Evolutionary conservation across 2,329 filamentous ascomycete genomes (phyloP), one percentile per base, ranked within the genome.

Genomic region (Epichloe baconii): DNA sequence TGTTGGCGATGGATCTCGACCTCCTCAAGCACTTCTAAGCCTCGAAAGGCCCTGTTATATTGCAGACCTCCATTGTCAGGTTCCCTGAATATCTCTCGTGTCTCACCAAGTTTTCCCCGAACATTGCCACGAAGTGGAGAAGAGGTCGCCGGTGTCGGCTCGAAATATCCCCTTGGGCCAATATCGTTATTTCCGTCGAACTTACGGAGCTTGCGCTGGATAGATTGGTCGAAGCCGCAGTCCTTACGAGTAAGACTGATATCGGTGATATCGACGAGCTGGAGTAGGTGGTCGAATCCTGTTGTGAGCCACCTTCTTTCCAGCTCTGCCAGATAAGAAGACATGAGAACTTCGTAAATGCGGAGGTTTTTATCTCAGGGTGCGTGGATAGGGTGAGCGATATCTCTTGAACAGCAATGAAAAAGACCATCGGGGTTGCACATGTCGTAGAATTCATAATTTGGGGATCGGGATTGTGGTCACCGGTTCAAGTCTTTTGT

Each of bases 251-350:
- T 55, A 15, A 57, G 42, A 5, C 48, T 48, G 2, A 61, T 23
- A 6, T 55, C 50, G 10, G 57, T 51, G 1, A 41, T 23, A 40
- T 61, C 50, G n/a, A 66, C 52, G 11, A 69, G 58, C 3, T 56
- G 52, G 5, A 44, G 48, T 6, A 69, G 58, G 12, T 51, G 49
- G 17, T 59, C 57, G 17, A 55, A 52, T 7, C 63, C 64, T 21
- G 44, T 48, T 5, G 50, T 55, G 35, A 66, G 58, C 67, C 67
- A 69, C 62, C 65, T 68, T 34, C 57, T 50, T 52, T 67, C 61
- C 15, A 68, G 57, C 44, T 67, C 62, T 15, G 61, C 31, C 11
- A 48, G 37, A 4, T 46, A 26, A 21, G 59, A 58, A 26, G 61
- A 60, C 67, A 69, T 69, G 26, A 31, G 14, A 36, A 6, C 44